Evolutionary conservation across 2,329 filamentous ascomycete species (phyloP), one percentile per base, ranked within the genome.

Genomic region (Colletotrichum acutatum): DNA sequence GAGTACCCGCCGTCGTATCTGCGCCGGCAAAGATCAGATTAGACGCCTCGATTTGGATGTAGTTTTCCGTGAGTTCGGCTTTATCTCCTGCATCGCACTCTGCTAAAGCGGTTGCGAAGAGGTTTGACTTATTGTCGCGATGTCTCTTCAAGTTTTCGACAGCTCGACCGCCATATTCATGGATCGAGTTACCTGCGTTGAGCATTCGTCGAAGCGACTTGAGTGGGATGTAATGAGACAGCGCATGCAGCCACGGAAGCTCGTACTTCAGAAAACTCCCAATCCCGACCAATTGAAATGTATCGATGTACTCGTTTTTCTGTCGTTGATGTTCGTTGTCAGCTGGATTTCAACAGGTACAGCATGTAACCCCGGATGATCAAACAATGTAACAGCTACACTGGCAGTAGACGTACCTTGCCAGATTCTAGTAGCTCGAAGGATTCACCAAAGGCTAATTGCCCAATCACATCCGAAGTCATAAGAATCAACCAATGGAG

Each of bases 401-500:
- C 16, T 19, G 30, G 9, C 28, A 30, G 16, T 9, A 22, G n/a
- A 70, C 79, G 72, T 76, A 88, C 87, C 79, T 86, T 78, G 19
- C 86, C 87, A 4, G 78, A 77, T 67, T 90, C 87, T 4, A 91
- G 77, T 80, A 86, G 86, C 0, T 79, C 78, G 70, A 90, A 90
- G 0, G 87, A 87, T n/a, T 89, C 84, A 0, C 89, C 88, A 77
- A 91, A 90, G 1, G 81, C 84, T 6, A 91, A 77, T 63, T 89
- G 83, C 0, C 84, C 87, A 62, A 90, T 87, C 0, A 89, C 79
- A 75, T 91, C 89, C 0, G 87, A 88, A 0, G 87, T 79, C 82
- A 89, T 84, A 65, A 88, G 89, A 6, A 85, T 77, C 80, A 83
- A 87, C 88, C 88, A 90, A 68, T 89, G 89, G 70, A 84, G 82